Evolutionary conservation across 2,329 filamentous ascomycete species (phyloP), one percentile per base, ranked within the genome.

Genomic region (Alternaria brassicae): DNA sequence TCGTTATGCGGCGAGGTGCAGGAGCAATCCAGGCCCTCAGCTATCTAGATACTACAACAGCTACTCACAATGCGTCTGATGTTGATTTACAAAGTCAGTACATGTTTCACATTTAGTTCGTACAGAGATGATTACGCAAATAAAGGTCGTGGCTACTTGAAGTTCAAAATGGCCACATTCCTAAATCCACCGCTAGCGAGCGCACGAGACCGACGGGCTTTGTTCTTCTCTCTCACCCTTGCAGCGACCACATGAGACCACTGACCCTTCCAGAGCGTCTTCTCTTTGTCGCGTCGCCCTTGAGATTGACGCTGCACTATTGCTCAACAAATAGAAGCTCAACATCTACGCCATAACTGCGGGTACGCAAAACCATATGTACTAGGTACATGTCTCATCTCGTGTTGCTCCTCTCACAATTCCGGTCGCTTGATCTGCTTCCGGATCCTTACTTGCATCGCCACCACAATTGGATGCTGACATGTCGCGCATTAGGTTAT

Each of bases 331-430:
- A 63, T 64, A 39, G 32, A 13, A 49, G 28, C 37, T 13, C 27
- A 39, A 25, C 30, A 8, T 41, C 12, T 58, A 58, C 57, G 60
- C 65, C 62, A 55, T 53, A 45, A 34, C 58, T 59, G 56, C 28
- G 21, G 17, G 9, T 7, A 53, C 48, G 23, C 34, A 55, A 10
- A 25, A 56, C 40, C 28, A 47, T n/a, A 25, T 21, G 21, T 19
- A 28, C 36, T 27, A 41, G 39, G 57, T 57, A 55, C 32, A 15
- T 57, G 58, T 61, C 58, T 53, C 40, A 57, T 45, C 13, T 37
- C 40, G 45, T 40, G 27, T 34, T 53, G 12, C 37, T 53, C 59
- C 39, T 47, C 57, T 60, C 52, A 57, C 9, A 36, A 37, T 15
- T 50, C 37, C 28, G 32, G 52, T 41, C 36, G 21, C 25, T 17